Conservation (phyloP, 169 alveolate species). For the Perkinsus marinus region DNA sequence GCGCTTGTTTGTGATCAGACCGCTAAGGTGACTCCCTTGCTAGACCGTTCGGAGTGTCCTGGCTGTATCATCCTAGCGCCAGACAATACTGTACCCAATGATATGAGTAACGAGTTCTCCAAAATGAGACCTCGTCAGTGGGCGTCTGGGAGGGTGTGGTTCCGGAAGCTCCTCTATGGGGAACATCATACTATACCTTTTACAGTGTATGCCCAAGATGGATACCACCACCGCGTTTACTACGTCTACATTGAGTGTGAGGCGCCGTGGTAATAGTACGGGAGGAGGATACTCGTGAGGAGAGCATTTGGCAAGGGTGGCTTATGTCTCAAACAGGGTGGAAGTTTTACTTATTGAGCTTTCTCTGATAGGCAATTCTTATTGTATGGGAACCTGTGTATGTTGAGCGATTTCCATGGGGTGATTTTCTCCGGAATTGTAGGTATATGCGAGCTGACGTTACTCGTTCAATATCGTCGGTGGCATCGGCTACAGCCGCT, state of each 20-base stretch:
- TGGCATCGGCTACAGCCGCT: not conserved
- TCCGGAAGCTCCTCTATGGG: not conserved
- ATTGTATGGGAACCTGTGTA: too few relatives aligned
- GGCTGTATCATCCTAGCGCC: not conserved
- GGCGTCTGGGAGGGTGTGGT: not conserved
- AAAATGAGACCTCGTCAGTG: not conserved
- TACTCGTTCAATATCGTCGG: not conserved
- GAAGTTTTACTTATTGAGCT: too few relatives aligned
- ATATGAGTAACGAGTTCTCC: not conserved
- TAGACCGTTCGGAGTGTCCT: not conserved
- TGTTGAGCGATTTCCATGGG: not conserved
- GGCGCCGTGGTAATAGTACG: not conserved
- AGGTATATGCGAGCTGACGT: not conserved
- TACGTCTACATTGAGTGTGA: not conserved
- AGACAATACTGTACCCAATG: not conserved
- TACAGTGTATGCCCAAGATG: not conserved
- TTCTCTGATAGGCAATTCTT: too few relatives aligned
- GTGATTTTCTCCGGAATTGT: not conserved
- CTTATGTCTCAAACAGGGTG: too few relatives aligned
- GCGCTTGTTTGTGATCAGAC: not conserved
- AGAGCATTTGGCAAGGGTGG: too few relatives aligned
- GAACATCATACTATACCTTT: not conserved
- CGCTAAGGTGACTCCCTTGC: not conserved
- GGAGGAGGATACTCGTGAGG: too few relatives aligned
- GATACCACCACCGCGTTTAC: not conserved